phyloP scores from a whole-genome alignment of 2,329 filamentous ascomycete species.

The Fusarium armeniacum region DNA sequence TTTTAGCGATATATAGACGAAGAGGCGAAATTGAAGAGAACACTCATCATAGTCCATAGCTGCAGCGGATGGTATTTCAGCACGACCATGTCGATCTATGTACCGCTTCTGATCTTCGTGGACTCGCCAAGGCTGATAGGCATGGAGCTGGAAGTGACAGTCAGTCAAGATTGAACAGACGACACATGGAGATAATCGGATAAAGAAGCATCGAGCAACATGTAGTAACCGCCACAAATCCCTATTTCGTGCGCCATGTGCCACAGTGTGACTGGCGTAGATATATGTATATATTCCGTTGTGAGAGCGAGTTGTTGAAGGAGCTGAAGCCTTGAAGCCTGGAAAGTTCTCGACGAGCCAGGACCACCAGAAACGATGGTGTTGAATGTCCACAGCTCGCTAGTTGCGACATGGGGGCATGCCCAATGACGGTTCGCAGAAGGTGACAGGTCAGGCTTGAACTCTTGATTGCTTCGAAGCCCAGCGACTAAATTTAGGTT shows the following conservation, averaged over 20 bases:
- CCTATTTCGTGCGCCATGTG: not conserved
- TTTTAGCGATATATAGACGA: constrained; percentile 12
- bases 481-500: constrained; percentile 15
- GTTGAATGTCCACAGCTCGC: constrained; percentile 10
- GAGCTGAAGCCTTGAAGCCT: not conserved
- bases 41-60: not conserved
- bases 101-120: not conserved
- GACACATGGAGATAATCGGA: constrained; percentile 2
- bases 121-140: not conserved
- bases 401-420: not conserved
- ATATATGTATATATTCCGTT: not conserved
- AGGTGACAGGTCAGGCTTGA: not conserved
- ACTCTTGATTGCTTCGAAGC: constrained; percentile 9
- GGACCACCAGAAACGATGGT: constrained; percentile 7
- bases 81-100: not conserved
- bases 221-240: not conserved
- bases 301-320: not conserved
- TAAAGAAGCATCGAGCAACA: not conserved
- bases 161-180: constrained; percentile 11
- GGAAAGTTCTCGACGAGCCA: constrained; percentile 1
- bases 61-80: not conserved
- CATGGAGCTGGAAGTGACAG: not conserved
- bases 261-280: not conserved
- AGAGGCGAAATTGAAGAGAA: constrained; percentile 8
- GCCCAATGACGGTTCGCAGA: constrained; percentile 18